Conservation (phyloP, 2,329 filamentous ascomycete genomes). For the Aspergillus melleus region DNA sequence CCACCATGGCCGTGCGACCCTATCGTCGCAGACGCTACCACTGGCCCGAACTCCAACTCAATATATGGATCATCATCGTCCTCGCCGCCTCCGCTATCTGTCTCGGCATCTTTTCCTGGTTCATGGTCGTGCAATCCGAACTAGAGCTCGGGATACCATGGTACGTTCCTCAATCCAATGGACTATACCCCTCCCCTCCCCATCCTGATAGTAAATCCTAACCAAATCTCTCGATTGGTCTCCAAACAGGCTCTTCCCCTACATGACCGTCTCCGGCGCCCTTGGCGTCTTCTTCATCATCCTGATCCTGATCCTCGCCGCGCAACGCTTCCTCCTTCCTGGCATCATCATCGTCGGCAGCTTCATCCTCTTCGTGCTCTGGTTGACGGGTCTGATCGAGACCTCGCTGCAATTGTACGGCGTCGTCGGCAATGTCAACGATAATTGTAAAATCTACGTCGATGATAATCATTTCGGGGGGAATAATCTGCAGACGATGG, state of each 20-base stretch:
- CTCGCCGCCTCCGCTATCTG: conserved; percentile 58
- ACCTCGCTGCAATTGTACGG: conserved; percentile 64
- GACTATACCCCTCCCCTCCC: not conserved
- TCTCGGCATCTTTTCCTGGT: conserved; percentile 61
- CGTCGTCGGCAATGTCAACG: conserved; percentile 55
- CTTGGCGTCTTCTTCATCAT: conserved; percentile 60
- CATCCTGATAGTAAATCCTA: not conserved
- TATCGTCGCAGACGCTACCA: conserved; percentile 52
- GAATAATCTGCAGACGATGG: conserved; percentile 56
- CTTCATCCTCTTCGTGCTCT: conserved; percentile 63
- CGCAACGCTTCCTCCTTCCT: conserved; percentile 58
- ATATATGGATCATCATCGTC: conserved; percentile 65
- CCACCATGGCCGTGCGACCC: conserved; percentile 31
- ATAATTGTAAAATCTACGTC: conserved; percentile 60
- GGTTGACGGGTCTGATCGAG: conserved; percentile 62
- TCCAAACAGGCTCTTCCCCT: conserved; percentile 61
- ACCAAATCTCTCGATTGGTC: conserved; percentile 4
- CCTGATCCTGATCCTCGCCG: conserved; percentile 57
- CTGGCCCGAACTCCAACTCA: conserved; percentile 66
- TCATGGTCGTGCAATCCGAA: conserved; percentile 59
- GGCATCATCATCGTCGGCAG: conserved; percentile 60
- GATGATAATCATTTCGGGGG: conserved; percentile 47
- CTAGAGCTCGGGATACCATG: conserved; percentile 60
- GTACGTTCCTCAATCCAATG: conserved; percentile 39
- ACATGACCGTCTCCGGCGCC: conserved; percentile 58